phyloP scores from a whole-genome alignment of 192 early-diverging fungal species.

The Phycomyces nitens region DNA sequence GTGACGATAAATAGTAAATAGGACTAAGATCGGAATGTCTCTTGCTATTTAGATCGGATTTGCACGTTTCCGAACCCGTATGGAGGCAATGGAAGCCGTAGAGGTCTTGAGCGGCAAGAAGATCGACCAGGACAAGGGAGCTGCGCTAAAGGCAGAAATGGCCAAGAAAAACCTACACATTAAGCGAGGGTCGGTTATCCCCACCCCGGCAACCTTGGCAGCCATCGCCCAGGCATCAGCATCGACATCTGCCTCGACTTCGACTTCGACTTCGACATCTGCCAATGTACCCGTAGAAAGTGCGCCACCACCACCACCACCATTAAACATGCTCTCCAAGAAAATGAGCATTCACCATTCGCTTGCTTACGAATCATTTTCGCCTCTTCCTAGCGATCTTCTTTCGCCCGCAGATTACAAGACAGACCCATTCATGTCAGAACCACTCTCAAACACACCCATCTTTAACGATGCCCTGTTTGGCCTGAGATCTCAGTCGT shows the following conservation, averaged over 20 bases:
- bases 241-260: conserved; percentile 18
- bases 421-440: conserved; percentile 16
- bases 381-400: conserved; percentile 51
- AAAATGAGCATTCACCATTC: conserved; percentile 10
- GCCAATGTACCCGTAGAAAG: neutral
- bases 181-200: conserved; percentile 59
- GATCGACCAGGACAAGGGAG: conserved; percentile 80
- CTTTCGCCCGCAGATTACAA: conserved; percentile 43
- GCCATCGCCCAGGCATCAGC: conserved; percentile 10
- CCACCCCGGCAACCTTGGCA: conserved; percentile 5
- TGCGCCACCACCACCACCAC: conserved; percentile 1
- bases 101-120: conserved; percentile 89
- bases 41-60: conserved; percentile 85
- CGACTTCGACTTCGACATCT: conserved; percentile 8
- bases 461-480: conserved; percentile 42
- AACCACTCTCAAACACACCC: conserved; percentile 27
- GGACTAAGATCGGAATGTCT: neutral
- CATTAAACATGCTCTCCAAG: conserved; percentile 7
- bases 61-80: conserved; percentile 89
- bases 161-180: conserved; percentile 98
- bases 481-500: conserved; percentile 31
- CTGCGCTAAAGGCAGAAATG: conserved; percentile 95
- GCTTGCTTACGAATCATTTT: conserved; percentile 22
- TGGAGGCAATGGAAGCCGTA: conserved; percentile 89
- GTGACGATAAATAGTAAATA: neutral